A percentile compares a stretch with the other conserved stretches of the same genome.
Evolutionary conservation across 257 asterid species (phyloP).

Genomic region (Rubia yunnanensis): DNA sequence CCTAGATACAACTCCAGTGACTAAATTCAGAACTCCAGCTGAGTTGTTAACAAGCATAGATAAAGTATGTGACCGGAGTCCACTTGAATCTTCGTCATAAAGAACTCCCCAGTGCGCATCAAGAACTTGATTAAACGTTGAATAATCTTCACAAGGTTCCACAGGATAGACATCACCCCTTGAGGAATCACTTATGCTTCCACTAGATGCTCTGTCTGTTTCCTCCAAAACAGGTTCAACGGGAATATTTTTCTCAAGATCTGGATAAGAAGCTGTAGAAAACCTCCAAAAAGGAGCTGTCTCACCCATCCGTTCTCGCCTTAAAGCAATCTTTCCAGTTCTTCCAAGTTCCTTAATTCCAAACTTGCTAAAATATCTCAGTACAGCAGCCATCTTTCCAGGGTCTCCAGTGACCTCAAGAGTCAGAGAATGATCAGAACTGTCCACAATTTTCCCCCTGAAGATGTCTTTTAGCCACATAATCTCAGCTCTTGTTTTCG

Average conservation of each 20-base stretch:
- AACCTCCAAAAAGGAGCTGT: slow-evolving; percentile 87
- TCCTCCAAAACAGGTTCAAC: slow-evolving; percentile 17
- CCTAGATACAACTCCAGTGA: slow-evolving; percentile 80
- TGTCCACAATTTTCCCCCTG: slow-evolving; percentile 77
- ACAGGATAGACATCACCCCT: slow-evolving; percentile 92
- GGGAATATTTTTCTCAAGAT: slow-evolving; percentile 39
- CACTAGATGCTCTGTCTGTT: slow-evolving; percentile 19
- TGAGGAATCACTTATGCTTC: slow-evolving; percentile 23
- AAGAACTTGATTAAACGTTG: slow-evolving; percentile 47
- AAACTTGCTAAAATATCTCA: slow-evolving; percentile 67
- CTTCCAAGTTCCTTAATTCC: slow-evolving; percentile 78
- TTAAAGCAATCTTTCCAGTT: slow-evolving; percentile 86
- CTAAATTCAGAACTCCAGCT: slow-evolving; percentile 79
- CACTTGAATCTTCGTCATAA: slow-evolving; percentile 60
- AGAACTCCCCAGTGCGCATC: slow-evolving; percentile 92
- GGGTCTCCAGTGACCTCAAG: slow-evolving; percentile 96
- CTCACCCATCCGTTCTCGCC: slow-evolving; percentile 85
- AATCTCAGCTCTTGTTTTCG: slow-evolving; percentile 65
- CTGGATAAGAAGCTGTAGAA: slow-evolving; percentile 87
- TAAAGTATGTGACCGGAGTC: slow-evolving; percentile 69
- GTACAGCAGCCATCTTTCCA: slow-evolving; percentile 73
- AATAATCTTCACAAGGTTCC: slow-evolving; percentile 44
- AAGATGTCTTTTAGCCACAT: slow-evolving; percentile 72
- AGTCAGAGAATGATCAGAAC: slow-evolving; percentile 63
- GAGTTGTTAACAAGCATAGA: slow-evolving; percentile 58